These are phyloP conservation scores for Corylus americana DNA, from an alignment of 306 rosid genomes.

Conservation along the genomic window DNA sequence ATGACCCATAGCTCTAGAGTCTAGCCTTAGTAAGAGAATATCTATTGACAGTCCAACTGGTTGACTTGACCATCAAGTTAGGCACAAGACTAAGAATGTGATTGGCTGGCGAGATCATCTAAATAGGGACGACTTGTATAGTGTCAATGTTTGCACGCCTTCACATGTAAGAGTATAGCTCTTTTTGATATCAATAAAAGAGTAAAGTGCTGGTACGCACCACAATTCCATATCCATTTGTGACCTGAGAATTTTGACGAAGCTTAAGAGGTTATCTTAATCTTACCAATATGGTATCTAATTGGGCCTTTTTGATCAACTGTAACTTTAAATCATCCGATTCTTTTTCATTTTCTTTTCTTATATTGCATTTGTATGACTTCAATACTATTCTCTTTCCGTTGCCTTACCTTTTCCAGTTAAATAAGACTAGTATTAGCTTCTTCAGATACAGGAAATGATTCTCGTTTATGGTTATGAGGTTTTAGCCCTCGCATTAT, in stretches of 20 bases:
- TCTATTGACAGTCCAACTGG: no score
- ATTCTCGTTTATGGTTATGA: background rate
- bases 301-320: no score
- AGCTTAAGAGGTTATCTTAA: background rate
- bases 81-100: no score
- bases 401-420: background rate
- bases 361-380: no score
- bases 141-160: background rate
- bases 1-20: no score
- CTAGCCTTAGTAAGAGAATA: no score
- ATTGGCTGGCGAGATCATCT: no score
- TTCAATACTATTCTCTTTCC: no score
- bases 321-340: no score
- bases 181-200: background rate
- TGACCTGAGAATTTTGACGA: background rate
- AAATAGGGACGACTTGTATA: no score
- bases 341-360: background rate
- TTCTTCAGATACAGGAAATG: constrained; percentile 1
- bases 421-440: background rate
- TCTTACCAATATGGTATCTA: background rate
- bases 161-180: background rate
- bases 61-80: no score
- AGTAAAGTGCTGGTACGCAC: background rate
- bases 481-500: background rate
- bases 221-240: background rate